A percentile compares a stretch with the other conserved stretches of the same genome.
phyloP scores from a whole-genome alignment of 805 yeast species.

The Wickerhamomyces silvicola region DNA sequence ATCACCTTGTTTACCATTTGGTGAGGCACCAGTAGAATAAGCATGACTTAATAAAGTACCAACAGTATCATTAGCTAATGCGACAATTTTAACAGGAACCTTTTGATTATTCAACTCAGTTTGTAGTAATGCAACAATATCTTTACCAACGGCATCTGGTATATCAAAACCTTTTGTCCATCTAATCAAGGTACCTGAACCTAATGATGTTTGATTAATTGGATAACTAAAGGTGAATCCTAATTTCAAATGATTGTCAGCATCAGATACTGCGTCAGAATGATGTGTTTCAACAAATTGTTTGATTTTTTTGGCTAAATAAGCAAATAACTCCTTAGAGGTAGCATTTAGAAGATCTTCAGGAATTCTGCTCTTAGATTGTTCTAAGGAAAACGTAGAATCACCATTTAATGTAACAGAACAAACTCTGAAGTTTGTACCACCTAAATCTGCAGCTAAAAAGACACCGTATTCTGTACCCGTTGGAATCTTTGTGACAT shows the following conservation, averaged over 20 bases:
- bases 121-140: constrained; percentile 72
- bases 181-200: constrained; percentile 75
- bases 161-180: constrained; percentile 97
- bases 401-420: constrained; percentile 73
- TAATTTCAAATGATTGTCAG: constrained; percentile 44
- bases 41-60: constrained; percentile 90
- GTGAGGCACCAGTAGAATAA: constrained; percentile 54
- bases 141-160: constrained; percentile 77
- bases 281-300: constrained; percentile 66
- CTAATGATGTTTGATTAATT: constrained; percentile 74
- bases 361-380: constrained; percentile 76
- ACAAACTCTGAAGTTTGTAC: constrained; percentile 93
- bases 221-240: constrained; percentile 97
- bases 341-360: constrained; percentile 64
- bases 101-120: constrained; percentile 52
- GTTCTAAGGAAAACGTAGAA: constrained; percentile 72
- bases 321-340: constrained; percentile 62
- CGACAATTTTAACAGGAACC: constrained; percentile 68
- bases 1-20: constrained; percentile 56
- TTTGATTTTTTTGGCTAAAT: constrained; percentile 64
- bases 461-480: constrained; percentile 81
- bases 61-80: constrained; percentile 92
- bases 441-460: constrained; percentile 93
- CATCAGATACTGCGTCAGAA: constrained; percentile 30
- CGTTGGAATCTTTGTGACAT: constrained; percentile 74